A percentile compares a stretch with the other conserved stretches of the same genome.
Evolutionary conservation across 2,329 filamentous ascomycete genomes (phyloP).

Genomic region (Fusarium sp.): DNA sequence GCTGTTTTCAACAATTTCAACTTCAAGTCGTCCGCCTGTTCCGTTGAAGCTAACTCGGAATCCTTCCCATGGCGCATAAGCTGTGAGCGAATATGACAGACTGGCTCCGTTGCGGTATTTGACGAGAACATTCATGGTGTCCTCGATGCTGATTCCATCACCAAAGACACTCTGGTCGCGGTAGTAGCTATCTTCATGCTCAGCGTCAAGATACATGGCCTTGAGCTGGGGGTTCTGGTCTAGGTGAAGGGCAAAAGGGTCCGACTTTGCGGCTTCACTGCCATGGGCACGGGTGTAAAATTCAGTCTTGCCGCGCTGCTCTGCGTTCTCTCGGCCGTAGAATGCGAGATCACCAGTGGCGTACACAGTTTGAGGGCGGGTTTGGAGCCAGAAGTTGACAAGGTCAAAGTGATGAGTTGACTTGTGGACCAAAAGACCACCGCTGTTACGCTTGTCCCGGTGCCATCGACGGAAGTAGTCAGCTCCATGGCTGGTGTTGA

Average conservation of each 20-base stretch:
- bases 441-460: conserved; percentile 72
- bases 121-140: conserved; percentile 74
- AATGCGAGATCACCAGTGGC: conserved; percentile 72
- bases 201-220: conserved; percentile 72
- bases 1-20: conserved; percentile 74
- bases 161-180: conserved; percentile 75
- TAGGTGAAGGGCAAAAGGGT: conserved; percentile 73
- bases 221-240: conserved; percentile 68
- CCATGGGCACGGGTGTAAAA: conserved; percentile 68
- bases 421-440: conserved; percentile 73
- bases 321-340: conserved; percentile 74
- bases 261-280: conserved; percentile 64
- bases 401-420: conserved; percentile 76
- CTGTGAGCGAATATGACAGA: conserved; percentile 71
- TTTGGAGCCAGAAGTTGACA: conserved; percentile 74
- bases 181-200: conserved; percentile 74
- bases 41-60: conserved; percentile 72
- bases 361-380: conserved; percentile 68
- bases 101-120: conserved; percentile 70
- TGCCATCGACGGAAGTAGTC: conserved; percentile 77
- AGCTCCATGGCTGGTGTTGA: conserved; percentile 73
- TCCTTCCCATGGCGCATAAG: conserved; percentile 75
- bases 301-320: conserved; percentile 64
- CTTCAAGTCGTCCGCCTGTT: conserved; percentile 70
- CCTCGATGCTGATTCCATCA: conserved; percentile 75